Evolutionary conservation across 306 rosid species (phyloP), one percentile per base, ranked within the genome.

Genomic region (Mucuna pruriens): DNA sequence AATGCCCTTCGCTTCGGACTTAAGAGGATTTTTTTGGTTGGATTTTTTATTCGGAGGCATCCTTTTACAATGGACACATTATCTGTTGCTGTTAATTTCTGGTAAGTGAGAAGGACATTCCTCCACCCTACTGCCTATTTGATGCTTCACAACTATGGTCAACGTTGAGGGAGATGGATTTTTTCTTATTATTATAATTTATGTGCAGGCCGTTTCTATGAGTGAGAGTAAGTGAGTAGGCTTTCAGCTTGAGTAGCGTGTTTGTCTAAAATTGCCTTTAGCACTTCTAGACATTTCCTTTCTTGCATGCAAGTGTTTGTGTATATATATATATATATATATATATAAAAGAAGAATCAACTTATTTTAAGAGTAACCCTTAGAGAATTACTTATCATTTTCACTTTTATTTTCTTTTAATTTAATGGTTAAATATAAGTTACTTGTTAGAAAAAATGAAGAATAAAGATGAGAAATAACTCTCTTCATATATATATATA

Each of bases 1-100:
- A 95, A 89, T 86, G 99, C 98, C 55, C 94, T 95, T 75, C 91
- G 96, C 70, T 95, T 90, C 23, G 99, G 98, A 82, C 90, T 95
- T 75, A 93, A 91, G 92, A 88, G 99, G 83, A 95, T 95, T 57
- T 89, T 95, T 74, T 95, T 93, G 46, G 99, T 92, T 33, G 99
- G 99, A 71, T 95, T 95, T 87, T 95, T 95, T 80, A 90, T 93
- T 54, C 87, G 94, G 60, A 90, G 94, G 49, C 99, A 93, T 77
- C 90, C 94, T 58, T 90, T 88, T 82, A 93, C 98, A 25, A 90
- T 95, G 99, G 99, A 95, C 78, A 95, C 98, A 5, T 88, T 95
- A 81, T 91, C 98, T 29, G 98, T 95, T 86, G 99, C 90, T 40
- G 99, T 95, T 73, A 69, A 93, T 87, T 95, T 87, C 91, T 95